These are phyloP conservation scores for Pichia terricola DNA, from an alignment of 1,139 yeast species.

Conservation along the genomic window DNA sequence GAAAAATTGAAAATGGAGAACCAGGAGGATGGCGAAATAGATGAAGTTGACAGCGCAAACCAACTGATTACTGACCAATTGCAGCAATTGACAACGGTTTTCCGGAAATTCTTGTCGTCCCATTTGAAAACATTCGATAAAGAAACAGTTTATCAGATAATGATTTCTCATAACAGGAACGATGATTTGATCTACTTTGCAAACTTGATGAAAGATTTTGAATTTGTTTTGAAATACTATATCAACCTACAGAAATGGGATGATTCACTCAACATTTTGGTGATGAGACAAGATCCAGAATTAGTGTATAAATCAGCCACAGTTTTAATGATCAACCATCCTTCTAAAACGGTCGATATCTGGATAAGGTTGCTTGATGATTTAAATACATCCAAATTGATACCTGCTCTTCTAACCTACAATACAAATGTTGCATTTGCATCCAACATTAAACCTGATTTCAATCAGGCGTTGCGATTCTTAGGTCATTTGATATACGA, in stretches of 20 bases:
- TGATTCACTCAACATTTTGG: constrained; percentile 53
- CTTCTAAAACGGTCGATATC: constrained; percentile 61
- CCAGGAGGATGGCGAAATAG: neutral
- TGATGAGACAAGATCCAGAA: constrained; percentile 37
- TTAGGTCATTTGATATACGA: constrained; percentile 51
- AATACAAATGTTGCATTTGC: constrained; percentile 35
- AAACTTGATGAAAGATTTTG: constrained; percentile 55
- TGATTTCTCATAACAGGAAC: constrained; percentile 55
- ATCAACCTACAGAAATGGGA: constrained; percentile 64
- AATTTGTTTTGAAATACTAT: constrained; percentile 61
- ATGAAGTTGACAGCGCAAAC: too few species aligned
- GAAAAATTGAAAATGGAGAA: neutral
- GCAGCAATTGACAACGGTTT: constrained; percentile 10
- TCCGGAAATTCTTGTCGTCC: constrained; percentile 43
- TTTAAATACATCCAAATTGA: constrained; percentile 47
- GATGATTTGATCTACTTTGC: constrained; percentile 63
- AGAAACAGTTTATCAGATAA: constrained; percentile 62
- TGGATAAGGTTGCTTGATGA: constrained; percentile 55
- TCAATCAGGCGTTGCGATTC: constrained; percentile 60
- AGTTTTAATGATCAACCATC: constrained; percentile 56
- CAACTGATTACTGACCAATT: neutral
- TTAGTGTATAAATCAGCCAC: constrained; percentile 60
- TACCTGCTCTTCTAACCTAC: constrained; percentile 71
- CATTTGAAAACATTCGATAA: constrained; percentile 47
- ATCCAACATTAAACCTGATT: constrained; percentile 25